Evolutionary conservation across 148 eudicot species (phyloP), one percentile per base, ranked within the genome.

Genomic region (Cornus suecica): DNA sequence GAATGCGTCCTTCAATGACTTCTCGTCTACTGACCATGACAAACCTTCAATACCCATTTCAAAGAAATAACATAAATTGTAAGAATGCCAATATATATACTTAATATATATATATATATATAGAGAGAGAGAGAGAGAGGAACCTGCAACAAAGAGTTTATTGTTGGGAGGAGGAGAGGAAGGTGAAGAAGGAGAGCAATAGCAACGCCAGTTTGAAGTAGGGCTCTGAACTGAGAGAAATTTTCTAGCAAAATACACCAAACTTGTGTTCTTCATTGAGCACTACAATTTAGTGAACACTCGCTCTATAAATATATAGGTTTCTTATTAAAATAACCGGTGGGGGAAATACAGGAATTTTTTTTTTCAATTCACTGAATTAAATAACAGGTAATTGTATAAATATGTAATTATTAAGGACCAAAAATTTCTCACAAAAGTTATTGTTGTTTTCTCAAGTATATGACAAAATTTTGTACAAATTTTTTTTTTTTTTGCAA

Each of bases 21-120:
- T 88, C 86, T 92, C 97, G 65, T 86, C 86, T 74, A 90, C 92
- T 15, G 92, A 92, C 92, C 94, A 87, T 27, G 94, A 90, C 79
- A 92, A 74, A 30, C 88, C 90, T 87, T 65, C 72, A 67, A 76
- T 48, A 32, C 56, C 76, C 62, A 78, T 20, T 6, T 37, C 7
- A 66, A 71, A 72, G 58, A 18, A 67, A 74, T 60, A 26, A 27
- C 20, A 1, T 61, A 26, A 14, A 18, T 22, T 15, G 15, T 28
- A 32, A 24, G 28, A 34, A 69, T 66, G 65, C 15, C 26, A 45
- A 7, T 13, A 27, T 2, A 41, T 9, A 71, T 30, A 31, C 8
- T 26, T 34, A 22, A 37, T 60, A 48, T 14, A 15, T 14, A 67
- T 62, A 54, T 27, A 56, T 42, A 48, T 7, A 24, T 58, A 58